phyloP scores from a whole-genome alignment of 192 early-diverging fungal genomes.

The Ambispora gerdemannii region DNA sequence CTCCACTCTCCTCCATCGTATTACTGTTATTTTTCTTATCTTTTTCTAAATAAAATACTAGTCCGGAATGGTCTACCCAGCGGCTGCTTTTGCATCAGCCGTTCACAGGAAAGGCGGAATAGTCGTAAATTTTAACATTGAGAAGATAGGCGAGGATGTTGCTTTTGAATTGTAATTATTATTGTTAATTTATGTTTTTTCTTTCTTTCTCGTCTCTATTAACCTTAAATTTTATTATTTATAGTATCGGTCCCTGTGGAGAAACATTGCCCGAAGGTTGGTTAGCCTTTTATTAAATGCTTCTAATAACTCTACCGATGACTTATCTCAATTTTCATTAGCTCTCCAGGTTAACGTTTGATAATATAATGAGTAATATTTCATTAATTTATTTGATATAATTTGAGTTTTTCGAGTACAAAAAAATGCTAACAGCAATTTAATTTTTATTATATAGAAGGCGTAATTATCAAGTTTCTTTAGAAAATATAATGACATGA shows the following conservation, averaged over 20 bases:
- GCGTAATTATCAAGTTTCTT: too few species aligned
- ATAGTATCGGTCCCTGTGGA: slow-evolving; percentile 21
- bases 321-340: too few species aligned
- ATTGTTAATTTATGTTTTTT: not conserved
- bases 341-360: too few species aligned
- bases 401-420: too few species aligned
- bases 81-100: not conserved
- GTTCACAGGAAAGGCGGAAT: not conserved
- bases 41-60: not conserved
- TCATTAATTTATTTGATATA: too few species aligned
- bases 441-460: too few species aligned
- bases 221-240: not conserved
- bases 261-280: slow-evolving; percentile 4
- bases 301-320: too few species aligned
- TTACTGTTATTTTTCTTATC: not conserved
- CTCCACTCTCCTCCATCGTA: not conserved
- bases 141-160: not conserved
- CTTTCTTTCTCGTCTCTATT: too few species aligned
- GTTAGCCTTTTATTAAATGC: too few species aligned
- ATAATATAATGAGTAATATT: too few species aligned
- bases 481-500: too few species aligned
- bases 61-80: slow-evolving; percentile 23
- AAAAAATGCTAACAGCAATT: too few species aligned
- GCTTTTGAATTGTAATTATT: slow-evolving; percentile 24
- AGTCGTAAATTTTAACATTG: slow-evolving; percentile 22